Conservation (phyloP, 208 protist genomes). For the Histomonas meleagridis region DNA sequence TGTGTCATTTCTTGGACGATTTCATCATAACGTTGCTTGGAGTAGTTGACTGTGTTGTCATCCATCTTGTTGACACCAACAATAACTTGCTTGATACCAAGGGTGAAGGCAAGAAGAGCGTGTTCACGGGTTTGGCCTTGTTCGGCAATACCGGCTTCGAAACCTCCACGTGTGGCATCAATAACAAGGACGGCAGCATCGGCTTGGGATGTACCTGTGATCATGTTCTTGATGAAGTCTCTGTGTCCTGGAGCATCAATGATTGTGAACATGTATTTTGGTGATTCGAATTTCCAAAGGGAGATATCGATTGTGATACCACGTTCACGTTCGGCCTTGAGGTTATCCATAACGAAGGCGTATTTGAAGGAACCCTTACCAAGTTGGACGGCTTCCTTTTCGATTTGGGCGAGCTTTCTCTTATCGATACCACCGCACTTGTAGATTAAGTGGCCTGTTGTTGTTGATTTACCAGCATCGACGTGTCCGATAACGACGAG, state of each 20-base stretch:
- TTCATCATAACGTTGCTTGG: neutral
- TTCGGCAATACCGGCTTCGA: neutral
- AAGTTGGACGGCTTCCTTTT: constrained; percentile 60
- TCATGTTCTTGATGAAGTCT: constrained; percentile 95
- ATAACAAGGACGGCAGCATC: constrained; percentile 87
- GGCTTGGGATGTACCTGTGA: constrained; percentile 85
- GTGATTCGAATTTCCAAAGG: constrained; percentile 72
- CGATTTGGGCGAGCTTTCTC: constrained; percentile 68
- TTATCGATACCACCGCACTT: constrained; percentile 66
- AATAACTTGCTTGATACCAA: neutral
- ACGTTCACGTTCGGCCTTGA: constrained; percentile 76
- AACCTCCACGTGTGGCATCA: neutral
- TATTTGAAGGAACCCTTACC: constrained; percentile 80
- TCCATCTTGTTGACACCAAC: constrained; percentile 17
- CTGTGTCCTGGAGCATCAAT: constrained; percentile 77
- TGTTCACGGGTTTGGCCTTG: neutral
- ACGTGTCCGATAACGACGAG: neutral
- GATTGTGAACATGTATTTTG: constrained; percentile 68
- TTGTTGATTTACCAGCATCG: constrained; percentile 21
- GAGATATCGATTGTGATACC: constrained; percentile 80
- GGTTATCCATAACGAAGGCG: constrained; percentile 80
- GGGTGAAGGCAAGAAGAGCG: constrained; percentile 22
- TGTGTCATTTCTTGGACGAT: neutral
- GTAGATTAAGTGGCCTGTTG: constrained; percentile 2
- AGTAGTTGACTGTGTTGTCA: neutral